phyloP scores from a whole-genome alignment of 140 eudicot genomes.

The Bidens hawaiensis region DNA sequence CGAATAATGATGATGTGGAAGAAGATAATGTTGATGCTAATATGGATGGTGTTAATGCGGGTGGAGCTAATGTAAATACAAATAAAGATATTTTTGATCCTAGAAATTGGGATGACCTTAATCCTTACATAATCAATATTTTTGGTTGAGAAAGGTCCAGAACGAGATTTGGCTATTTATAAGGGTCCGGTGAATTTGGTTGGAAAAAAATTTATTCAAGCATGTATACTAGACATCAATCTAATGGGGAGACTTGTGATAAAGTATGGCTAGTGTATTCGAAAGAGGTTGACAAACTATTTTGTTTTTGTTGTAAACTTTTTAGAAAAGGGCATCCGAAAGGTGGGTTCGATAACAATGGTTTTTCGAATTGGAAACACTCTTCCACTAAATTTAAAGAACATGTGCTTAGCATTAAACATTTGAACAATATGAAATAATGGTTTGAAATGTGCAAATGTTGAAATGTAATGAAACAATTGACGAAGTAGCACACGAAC shows the following conservation, averaged over 20 bases:
- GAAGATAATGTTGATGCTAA: neutral
- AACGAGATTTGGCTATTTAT: neutral
- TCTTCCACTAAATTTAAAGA: too few species aligned
- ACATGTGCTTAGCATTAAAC: neutral
- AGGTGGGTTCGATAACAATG: neutral
- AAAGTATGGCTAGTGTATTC: neutral
- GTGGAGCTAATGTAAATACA: neutral
- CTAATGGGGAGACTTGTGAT: too few species aligned
- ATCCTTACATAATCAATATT: neutral
- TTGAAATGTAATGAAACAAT: neutral
- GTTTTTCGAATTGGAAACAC: neutral
- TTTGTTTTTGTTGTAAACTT: neutral
- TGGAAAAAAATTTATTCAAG: too few species aligned
- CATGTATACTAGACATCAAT: too few species aligned
- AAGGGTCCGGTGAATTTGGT: too few species aligned
- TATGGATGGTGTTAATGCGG: neutral
- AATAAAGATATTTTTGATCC: neutral
- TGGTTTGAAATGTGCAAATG: conserved; percentile 1
- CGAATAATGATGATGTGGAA: neutral
- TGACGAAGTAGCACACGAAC: neutral
- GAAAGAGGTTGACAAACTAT: neutral
- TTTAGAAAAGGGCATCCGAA: neutral
- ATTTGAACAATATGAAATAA: neutral
- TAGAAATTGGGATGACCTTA: neutral
- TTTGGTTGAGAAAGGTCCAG: neutral